phyloP scores from a whole-genome alignment of 2,329 filamentous ascomycete genomes.

The Talaromyces sp. region DNA sequence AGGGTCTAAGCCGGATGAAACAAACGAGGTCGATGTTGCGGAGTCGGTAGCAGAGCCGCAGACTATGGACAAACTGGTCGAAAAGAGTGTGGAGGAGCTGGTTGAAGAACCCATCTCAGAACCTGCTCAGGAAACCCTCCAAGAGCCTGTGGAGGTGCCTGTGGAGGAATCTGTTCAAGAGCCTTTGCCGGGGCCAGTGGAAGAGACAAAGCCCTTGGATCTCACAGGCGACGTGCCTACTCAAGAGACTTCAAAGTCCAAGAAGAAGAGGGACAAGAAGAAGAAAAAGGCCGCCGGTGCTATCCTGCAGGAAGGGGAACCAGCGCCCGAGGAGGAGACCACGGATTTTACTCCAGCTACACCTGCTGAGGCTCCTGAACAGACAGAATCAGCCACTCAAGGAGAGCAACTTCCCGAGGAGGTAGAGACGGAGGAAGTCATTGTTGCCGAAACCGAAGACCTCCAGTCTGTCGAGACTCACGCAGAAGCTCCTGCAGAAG shows the following conservation, averaged over 20 bases:
- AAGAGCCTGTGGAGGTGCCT: neutral
- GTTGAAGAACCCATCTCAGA: neutral
- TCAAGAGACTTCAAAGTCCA: constrained; percentile 20
- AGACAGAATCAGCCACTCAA: neutral
- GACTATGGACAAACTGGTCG: neutral
- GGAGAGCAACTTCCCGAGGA: neutral
- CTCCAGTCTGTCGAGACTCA: neutral
- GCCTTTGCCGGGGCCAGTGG: neutral
- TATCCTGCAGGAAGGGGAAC: constrained; percentile 15
- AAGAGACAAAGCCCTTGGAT: neutral
- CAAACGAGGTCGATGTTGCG: neutral
- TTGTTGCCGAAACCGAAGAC: neutral
- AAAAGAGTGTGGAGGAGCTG: neutral
- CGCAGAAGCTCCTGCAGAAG: neutral
- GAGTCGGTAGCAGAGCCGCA: neutral
- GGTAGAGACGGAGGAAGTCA: neutral
- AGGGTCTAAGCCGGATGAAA: neutral
- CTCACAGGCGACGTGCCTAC: neutral
- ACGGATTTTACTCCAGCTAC: neutral
- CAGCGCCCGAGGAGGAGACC: neutral
- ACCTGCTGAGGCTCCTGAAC: neutral
- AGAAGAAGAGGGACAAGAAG: constrained; percentile 37
- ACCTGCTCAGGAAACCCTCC: neutral
- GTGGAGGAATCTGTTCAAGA: constrained; percentile 35
- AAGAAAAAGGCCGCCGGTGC: constrained; percentile 10